These are phyloP conservation scores for Capsicum baccatum DNA, from an alignment of 257 asterid species.

Conservation along the genomic window DNA sequence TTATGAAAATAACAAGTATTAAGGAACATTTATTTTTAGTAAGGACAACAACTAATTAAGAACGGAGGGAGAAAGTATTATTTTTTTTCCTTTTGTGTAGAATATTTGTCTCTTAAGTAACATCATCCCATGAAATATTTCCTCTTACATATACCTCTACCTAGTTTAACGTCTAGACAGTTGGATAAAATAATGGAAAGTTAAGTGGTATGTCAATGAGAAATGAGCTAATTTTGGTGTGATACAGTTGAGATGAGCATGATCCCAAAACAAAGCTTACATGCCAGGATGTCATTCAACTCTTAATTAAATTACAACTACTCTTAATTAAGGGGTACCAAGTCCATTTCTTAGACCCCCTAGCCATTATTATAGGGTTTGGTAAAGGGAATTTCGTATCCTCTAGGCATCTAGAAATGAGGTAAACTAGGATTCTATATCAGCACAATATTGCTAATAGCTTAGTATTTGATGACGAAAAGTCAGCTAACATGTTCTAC, in stretches of 20 bases:
- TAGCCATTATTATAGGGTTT: slow-evolving; percentile 8
- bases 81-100: not conserved
- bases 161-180: too few relatives aligned
- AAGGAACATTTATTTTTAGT: too few relatives aligned
- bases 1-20: too few relatives aligned
- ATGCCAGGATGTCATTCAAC: slow-evolving; percentile 27
- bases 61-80: not conserved
- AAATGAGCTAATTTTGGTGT: not conserved
- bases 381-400: slow-evolving; percentile 2
- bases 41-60: too few relatives aligned
- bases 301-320: slow-evolving; percentile 13
- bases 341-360: slow-evolving; percentile 14
- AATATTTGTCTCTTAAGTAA: not conserved
- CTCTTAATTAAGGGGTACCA: not conserved
- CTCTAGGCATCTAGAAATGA: slow-evolving; percentile 13
- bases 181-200: too few relatives aligned
- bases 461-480: not conserved
- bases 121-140: not conserved
- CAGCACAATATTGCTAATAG: not conserved
- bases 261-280: slow-evolving; percentile 22
- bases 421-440: not conserved
- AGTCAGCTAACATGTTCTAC: not conserved
- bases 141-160: too few relatives aligned
- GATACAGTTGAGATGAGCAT: not conserved
- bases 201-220: not conserved